Evolutionary conservation across 148 eudicot genomes (phyloP).

Genomic region (Vaccinium myrtillus): DNA sequence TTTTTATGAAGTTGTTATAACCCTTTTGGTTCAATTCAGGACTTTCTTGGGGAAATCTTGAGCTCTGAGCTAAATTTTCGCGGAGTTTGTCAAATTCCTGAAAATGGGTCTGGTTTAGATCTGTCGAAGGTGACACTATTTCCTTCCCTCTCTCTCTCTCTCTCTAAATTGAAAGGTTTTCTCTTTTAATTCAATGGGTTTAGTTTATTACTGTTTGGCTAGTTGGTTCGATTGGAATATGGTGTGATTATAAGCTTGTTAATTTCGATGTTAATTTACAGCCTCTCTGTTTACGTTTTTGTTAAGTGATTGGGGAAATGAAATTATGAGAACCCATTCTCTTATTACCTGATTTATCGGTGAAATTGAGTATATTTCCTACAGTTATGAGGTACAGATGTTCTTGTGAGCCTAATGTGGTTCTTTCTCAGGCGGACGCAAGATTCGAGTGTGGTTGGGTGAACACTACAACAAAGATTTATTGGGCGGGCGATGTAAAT

Average conservation of each 20-base stretch:
- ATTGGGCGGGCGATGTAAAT: too few relatives aligned
- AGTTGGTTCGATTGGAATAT: not conserved
- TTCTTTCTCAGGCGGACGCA: not conserved
- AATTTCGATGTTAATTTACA: not conserved
- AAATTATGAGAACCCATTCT: not conserved
- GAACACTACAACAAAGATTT: too few relatives aligned
- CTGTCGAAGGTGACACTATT: conserved; percentile 8
- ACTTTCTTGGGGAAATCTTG: not conserved
- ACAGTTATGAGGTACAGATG: not conserved
- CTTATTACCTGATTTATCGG: too few relatives aligned
- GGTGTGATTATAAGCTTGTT: not conserved
- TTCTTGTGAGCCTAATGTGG: conserved; percentile 6
- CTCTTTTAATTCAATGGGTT: not conserved
- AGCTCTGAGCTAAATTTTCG: not conserved
- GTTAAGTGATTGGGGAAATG: not conserved
- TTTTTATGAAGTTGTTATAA: not conserved
- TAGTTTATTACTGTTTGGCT: not conserved
- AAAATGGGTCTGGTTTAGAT: conserved; percentile 13
- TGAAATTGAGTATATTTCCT: not conserved
- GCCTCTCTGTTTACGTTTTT: not conserved
- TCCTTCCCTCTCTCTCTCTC: not conserved
- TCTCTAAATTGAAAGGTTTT: not conserved
- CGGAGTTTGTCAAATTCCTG: not conserved
- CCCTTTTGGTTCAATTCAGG: conserved; percentile 1
- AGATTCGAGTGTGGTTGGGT: too few relatives aligned